These are phyloP conservation scores for Mortierella sp. DNA, from an alignment of 371 early-diverging fungal species.

Conservation along the genomic window DNA sequence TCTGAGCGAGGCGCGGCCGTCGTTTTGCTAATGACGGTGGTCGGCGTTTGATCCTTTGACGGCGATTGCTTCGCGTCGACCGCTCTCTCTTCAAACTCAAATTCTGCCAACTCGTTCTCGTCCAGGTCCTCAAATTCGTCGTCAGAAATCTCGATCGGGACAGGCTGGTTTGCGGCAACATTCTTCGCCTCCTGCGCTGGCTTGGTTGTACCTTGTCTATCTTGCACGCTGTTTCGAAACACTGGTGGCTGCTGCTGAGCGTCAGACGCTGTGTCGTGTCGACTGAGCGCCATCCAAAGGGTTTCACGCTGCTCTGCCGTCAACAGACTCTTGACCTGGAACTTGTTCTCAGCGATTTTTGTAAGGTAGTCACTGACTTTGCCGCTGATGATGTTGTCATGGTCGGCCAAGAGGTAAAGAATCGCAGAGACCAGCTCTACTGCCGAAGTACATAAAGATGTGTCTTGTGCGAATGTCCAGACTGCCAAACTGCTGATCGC, in stretches of 20 bases:
- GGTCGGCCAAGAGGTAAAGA: constrained; percentile 41
- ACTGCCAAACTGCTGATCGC: constrained; percentile 27
- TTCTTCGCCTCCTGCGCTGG: not conserved
- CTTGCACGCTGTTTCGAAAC: not conserved
- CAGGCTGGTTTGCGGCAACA: not conserved
- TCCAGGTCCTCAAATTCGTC: constrained; percentile 60
- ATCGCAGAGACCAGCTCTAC: constrained; percentile 41
- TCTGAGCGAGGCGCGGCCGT: not conserved
- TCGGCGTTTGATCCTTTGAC: not conserved
- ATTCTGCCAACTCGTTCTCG: constrained; percentile 48
- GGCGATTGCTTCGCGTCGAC: constrained; percentile 57
- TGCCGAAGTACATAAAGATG: constrained; percentile 28
- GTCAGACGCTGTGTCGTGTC: constrained; percentile 25
- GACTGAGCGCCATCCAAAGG: constrained; percentile 37
- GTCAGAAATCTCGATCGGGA: constrained; percentile 47
- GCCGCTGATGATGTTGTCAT: constrained; percentile 19
- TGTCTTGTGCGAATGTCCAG: constrained; percentile 50
- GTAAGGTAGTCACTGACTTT: constrained; percentile 9
- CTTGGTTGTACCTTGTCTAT: not conserved
- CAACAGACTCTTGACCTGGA: constrained; percentile 26
- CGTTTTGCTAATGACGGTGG: not conserved
- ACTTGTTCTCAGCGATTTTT: constrained; percentile 25
- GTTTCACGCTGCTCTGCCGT: constrained; percentile 33
- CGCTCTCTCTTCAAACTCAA: constrained; percentile 48
- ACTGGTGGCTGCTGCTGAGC: not conserved